These are phyloP conservation scores for Ustilago shanxiensis DNA, from an alignment of 1,284 basidiomycete species.

Conservation along the genomic window DNA sequence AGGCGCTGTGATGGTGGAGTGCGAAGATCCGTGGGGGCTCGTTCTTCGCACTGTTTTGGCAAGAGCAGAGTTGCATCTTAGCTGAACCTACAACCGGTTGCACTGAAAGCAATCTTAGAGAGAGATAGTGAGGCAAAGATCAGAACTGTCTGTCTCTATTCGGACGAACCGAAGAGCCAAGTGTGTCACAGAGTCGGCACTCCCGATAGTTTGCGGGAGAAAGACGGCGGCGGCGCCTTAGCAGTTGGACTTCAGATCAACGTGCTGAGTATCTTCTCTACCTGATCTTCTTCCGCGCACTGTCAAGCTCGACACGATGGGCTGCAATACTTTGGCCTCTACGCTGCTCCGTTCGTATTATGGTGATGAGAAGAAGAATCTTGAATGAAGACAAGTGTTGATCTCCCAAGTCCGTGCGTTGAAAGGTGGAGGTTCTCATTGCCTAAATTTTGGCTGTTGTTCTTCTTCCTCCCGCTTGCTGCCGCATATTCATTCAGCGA, in stretches of 20 bases:
- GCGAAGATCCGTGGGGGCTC: neutral
- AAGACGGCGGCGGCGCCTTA: too few species aligned
- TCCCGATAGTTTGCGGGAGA: neutral
- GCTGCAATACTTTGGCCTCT: too few species aligned
- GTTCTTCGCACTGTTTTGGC: neutral
- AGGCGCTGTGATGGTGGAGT: neutral
- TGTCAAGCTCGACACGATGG: too few species aligned
- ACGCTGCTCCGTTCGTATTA: neutral
- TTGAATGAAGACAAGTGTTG: neutral
- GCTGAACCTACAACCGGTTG: too few species aligned
- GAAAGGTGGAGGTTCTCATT: neutral
- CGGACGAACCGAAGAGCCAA: conserved; percentile 2
- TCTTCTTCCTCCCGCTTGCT: neutral
- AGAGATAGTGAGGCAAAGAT: too few species aligned
- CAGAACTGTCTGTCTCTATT: too few species aligned
- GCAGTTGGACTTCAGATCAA: too few species aligned
- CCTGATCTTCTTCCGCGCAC: too few species aligned
- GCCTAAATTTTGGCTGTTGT: neutral
- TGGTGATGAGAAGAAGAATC: neutral
- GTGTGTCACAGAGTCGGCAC: neutral
- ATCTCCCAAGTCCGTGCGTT: neutral
- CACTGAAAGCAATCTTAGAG: too few species aligned
- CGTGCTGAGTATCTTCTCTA: too few species aligned
- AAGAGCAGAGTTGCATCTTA: neutral
- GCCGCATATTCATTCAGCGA: neutral